Conservation (phyloP, 2,329 filamentous ascomycete species). For the Penicillium thymicola region DNA sequence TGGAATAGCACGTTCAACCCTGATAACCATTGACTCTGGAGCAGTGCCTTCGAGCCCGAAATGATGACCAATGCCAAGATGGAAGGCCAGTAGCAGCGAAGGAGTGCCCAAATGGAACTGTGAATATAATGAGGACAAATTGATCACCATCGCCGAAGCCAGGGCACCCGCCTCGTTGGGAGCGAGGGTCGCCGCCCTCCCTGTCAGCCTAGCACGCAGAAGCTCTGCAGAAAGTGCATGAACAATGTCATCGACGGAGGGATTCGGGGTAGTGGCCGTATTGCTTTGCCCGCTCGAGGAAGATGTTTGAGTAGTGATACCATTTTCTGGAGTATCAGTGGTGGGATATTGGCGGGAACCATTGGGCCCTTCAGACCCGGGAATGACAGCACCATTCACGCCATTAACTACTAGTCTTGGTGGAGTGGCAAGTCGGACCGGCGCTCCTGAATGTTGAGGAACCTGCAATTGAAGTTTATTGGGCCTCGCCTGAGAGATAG, state of each 20-base stretch:
- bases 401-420: conserved; percentile 42
- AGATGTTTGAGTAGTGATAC: neutral
- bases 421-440: conserved; percentile 44
- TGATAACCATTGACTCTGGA: conserved; percentile 27
- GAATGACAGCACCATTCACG: conserved; percentile 20
- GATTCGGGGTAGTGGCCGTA: conserved; percentile 6
- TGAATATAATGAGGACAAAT: conserved; percentile 30
- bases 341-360: neutral
- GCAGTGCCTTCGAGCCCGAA: conserved; percentile 31
- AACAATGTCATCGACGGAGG: conserved; percentile 33
- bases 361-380: neutral
- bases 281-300: conserved; percentile 5
- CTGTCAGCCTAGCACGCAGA: conserved; percentile 28
- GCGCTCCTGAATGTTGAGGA: conserved; percentile 39
- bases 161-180: conserved; percentile 32
- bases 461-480: conserved; percentile 45
- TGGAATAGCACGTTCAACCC: conserved; percentile 16
- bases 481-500: conserved; percentile 28
- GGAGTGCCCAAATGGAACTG: conserved; percentile 23
- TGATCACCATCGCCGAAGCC: conserved; percentile 32
- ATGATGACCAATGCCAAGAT: conserved; percentile 37
- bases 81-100: conserved; percentile 31
- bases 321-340: neutral
- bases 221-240: conserved; percentile 34
- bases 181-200: conserved; percentile 27